Conservation (phyloP, 352 stramenopile species). For the Halophytophthora polymorphica region DNA sequence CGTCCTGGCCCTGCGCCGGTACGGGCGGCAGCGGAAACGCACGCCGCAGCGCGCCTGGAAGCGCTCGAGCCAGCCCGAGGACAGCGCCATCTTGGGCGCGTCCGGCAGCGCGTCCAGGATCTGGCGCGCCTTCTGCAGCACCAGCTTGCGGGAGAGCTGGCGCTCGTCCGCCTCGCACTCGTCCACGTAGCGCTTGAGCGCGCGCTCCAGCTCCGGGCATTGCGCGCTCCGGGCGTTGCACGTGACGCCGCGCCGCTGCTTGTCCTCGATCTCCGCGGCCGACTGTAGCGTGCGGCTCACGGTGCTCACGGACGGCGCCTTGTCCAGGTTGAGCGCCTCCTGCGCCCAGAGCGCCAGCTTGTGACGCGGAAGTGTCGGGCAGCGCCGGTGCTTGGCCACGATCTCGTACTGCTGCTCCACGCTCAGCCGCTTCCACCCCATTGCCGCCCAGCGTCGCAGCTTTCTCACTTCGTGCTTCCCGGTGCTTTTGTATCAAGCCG, state of each 20-base stretch:
- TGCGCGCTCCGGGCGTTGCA: constrained; percentile 13
- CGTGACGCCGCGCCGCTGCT: constrained; percentile 6
- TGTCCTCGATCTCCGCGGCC: constrained; percentile 16
- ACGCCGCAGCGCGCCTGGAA: constrained; percentile 25
- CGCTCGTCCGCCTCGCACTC: constrained; percentile 1
- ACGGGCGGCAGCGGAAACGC: no score
- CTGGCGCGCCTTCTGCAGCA: constrained; percentile 8
- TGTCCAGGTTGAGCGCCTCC: constrained; percentile 13
- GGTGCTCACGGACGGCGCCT: constrained; percentile 14
- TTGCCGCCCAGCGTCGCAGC: no score
- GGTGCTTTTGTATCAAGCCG: no score
- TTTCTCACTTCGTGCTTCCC: no score
- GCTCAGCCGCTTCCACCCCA: constrained; percentile 25
- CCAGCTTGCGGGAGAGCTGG: constrained; percentile 12
- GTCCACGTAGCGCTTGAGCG: constrained; percentile 12
- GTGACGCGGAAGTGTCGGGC: constrained; percentile 11
- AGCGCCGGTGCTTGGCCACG: constrained; percentile 17
- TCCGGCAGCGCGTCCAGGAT: constrained; percentile 20
- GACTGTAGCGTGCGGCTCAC: constrained; percentile 18
- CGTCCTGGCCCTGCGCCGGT: no score
- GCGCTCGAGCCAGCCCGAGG: constrained; percentile 21
- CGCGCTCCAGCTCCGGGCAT: constrained; percentile 15
- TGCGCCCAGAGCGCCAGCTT: constrained; percentile 23
- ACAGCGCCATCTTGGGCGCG: constrained; percentile 14
- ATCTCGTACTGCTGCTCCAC: constrained; percentile 27